Evolutionary conservation across 2,329 filamentous ascomycete genomes (phyloP).

Genomic region (Onygenales sp.): DNA sequence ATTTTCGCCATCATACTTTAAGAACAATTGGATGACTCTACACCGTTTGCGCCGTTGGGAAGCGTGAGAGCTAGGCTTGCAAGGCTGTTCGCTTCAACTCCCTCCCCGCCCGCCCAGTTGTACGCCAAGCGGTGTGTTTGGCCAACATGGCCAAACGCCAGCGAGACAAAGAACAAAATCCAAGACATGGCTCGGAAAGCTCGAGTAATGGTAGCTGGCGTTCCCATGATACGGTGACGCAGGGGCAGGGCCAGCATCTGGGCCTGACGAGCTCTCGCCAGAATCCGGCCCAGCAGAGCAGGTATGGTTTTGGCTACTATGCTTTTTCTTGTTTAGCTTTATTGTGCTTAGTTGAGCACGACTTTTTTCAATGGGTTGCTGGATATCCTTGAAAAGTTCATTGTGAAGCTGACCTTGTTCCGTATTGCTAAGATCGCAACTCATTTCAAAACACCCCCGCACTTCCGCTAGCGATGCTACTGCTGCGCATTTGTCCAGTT

Average conservation of each 20-base stretch:
- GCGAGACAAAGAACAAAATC: slow-evolving; percentile 23
- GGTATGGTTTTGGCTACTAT: neutral
- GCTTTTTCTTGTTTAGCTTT: neutral
- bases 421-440: neutral
- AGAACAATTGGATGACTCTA: too few relatives aligned
- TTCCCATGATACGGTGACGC: slow-evolving; percentile 31
- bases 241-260: slow-evolving; percentile 8
- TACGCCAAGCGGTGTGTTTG: too few relatives aligned
- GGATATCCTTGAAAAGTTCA: neutral
- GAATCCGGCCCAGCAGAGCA: neutral
- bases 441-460: neutral
- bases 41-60: too few relatives aligned
- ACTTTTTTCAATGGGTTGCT: neutral
- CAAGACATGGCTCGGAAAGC: slow-evolving; percentile 32
- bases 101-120: too few relatives aligned
- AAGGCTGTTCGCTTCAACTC: too few relatives aligned
- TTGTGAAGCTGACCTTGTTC: neutral
- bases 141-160: slow-evolving; percentile 5
- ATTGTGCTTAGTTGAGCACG: too few relatives aligned
- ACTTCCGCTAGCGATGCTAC: neutral
- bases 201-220: slow-evolving; percentile 28
- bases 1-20: too few relatives aligned
- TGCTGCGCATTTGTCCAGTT: neutral
- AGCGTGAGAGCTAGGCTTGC: too few relatives aligned
- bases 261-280: neutral